Percentiles rank a stretch among this genome's conserved stretches.
Evolutionary conservation across 1,284 basidiomycete genomes (phyloP).

Genomic region (Thecaphora frezii): DNA sequence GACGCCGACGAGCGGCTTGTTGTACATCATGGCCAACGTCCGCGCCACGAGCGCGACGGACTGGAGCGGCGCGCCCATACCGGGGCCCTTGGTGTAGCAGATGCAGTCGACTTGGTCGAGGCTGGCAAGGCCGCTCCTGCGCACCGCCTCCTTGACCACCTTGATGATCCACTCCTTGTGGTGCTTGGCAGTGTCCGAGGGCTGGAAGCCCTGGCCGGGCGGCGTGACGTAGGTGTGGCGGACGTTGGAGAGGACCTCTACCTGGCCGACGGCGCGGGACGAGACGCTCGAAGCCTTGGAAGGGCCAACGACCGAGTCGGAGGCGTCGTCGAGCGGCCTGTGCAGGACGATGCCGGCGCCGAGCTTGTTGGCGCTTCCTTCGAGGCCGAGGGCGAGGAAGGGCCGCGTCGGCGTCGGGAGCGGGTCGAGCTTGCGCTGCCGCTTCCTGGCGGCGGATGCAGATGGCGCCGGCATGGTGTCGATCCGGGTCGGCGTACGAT

Average conservation of each 20-base stretch:
- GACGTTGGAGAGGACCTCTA: slow-evolving; percentile 64
- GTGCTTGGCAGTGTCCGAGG: slow-evolving; percentile 89
- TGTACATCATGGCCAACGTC: slow-evolving; percentile 81
- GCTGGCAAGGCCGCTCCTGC: slow-evolving; percentile 68
- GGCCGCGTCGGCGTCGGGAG: slow-evolving; percentile 39
- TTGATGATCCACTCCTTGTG: slow-evolving; percentile 88
- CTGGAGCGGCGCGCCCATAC: slow-evolving; percentile 96
- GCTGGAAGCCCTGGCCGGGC: slow-evolving; percentile 94
- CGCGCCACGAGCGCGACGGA: slow-evolving; percentile 94
- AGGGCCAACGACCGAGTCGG: slow-evolving; percentile 13
- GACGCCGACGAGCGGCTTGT: slow-evolving; percentile 91
- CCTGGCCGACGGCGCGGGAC: slow-evolving; percentile 70
- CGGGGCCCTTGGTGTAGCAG: slow-evolving; percentile 97
- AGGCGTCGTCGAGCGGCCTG: slow-evolving; percentile 65
- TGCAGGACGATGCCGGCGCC: slow-evolving; percentile 94
- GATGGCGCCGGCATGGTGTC: neutral
- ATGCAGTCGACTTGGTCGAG: slow-evolving; percentile 87
- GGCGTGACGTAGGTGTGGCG: slow-evolving; percentile 98
- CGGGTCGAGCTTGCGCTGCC: slow-evolving; percentile 29
- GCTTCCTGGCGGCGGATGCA: slow-evolving; percentile 20
- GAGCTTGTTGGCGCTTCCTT: slow-evolving; percentile 81
- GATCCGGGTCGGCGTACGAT: no score
- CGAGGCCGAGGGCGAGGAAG: slow-evolving; percentile 52
- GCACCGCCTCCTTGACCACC: slow-evolving; percentile 80
- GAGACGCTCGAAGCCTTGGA: slow-evolving; percentile 60